These are phyloP conservation scores for Canna indica DNA, from an alignment of 176 grass and related monocot genomes.

Conservation along the genomic window DNA sequence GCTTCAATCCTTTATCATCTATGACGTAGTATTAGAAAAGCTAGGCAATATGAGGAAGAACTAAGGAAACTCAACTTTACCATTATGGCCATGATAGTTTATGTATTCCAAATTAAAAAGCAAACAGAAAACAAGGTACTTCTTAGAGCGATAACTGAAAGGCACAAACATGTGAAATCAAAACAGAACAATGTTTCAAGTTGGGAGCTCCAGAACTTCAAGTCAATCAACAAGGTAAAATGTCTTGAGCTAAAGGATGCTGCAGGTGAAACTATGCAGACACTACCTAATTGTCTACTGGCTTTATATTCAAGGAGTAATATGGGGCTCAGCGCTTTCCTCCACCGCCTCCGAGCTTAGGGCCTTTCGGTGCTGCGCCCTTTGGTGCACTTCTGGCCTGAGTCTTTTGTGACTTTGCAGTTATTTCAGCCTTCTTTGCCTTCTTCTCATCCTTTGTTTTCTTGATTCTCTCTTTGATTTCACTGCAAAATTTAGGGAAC, in stretches of 20 bases:
- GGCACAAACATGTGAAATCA: neutral
- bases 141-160: neutral
- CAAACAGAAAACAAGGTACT: no score
- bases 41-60: no score
- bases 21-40: no score
- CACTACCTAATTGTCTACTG: neutral
- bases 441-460: constrained; percentile 5
- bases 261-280: neutral
- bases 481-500: neutral
- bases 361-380: neutral
- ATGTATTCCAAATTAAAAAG: no score
- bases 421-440: neutral
- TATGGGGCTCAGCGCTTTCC: neutral
- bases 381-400: neutral
- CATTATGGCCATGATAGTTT: no score
- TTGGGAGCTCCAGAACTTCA: neutral
- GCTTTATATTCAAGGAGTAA: neutral
- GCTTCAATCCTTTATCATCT: no score
- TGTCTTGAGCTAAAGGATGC: neutral
- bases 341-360: neutral
- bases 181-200: neutral
- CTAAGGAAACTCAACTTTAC: no score
- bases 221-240: neutral
- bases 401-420: neutral
- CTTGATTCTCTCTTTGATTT: constrained; percentile 8